Evolutionary conservation across 768 basidiomycete genomes (phyloP).

Genomic region (Gelatoporia subvermispora): DNA sequence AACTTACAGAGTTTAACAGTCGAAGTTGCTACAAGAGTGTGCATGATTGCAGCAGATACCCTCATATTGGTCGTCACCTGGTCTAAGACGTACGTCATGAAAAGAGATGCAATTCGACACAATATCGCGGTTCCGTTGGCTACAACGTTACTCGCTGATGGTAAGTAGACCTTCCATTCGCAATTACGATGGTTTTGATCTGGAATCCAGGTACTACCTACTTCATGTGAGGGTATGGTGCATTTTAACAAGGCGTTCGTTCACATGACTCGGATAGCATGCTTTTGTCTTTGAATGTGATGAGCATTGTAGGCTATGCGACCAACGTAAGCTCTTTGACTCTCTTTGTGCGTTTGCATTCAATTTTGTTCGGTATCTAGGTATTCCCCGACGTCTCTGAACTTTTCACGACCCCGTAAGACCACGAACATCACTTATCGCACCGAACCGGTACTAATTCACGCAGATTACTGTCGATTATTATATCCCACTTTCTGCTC

Average conservation of each 20-base stretch:
- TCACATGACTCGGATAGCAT: background rate
- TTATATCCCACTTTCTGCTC: constrained; percentile 10
- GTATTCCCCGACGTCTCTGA: constrained; percentile 1
- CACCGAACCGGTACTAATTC: background rate
- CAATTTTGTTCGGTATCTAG: background rate
- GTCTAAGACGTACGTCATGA: constrained; percentile 7
- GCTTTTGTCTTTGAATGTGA: constrained; percentile 4
- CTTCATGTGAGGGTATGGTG: constrained; percentile 2
- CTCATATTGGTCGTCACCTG: constrained; percentile 9
- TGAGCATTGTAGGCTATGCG: constrained; percentile 1
- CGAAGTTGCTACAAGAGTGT: constrained; percentile 1
- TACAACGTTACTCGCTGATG: constrained; percentile 3
- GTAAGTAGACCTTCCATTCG: background rate
- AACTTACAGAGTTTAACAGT: background rate
- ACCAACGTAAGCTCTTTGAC: background rate
- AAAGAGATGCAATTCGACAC: background rate
- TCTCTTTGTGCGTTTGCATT: too few species aligned
- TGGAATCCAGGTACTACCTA: constrained; percentile 5
- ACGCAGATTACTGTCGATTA: constrained; percentile 3
- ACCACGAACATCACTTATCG: too few species aligned
- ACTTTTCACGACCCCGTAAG: constrained; percentile 2
- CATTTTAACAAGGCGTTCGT: background rate
- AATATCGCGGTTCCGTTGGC: constrained; percentile 6
- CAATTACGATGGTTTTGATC: background rate
- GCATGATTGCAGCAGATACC: constrained; percentile 6